Base-by-base conservation (phyloP, 768 basidiomycete species). In the Collybia nuda region DNA sequence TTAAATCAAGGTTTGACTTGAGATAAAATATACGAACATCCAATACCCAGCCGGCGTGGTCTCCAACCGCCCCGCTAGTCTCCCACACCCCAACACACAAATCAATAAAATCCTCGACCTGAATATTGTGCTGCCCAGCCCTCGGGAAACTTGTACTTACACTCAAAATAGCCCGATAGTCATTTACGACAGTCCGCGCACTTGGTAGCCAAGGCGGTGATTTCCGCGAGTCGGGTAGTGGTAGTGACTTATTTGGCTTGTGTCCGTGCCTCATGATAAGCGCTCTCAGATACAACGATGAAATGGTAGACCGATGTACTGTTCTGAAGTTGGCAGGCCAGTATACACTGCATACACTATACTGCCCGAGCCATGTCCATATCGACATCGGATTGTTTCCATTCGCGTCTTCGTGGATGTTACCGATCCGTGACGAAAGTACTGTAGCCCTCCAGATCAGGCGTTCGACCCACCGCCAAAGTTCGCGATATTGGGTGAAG, bases 251-350 rank as follows among this genome's bases (percentile, higher is more conserved):
- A 14, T 47, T 35, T 46, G 56, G 41, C 8, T 46, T 47, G 28
- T 59, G 52, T 6, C 70, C 68, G 51, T 76, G 68, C n/a, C 75
- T 76, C 39, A 88, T 59, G 37, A 85, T 71, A 29, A 93, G 76
- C 0, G 89, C 86, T 5, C 86, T 84, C 14, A 97, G 71, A 61
- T 93, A 85, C 6, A 98, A 71, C 5, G 79, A 73, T 7, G 81
- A 76, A 32, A 94, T 72, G 2, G 82, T 78, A 4, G 85, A 84
- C 11, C 93, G 82, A 62, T 94, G 90, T 7, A 71, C 72, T 39
- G 92, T 78, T 9, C 90, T 81, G 66, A 96, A 98, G 2, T 76
- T 76, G 3, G 90, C 67, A 5, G 90, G 89, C 92, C 92, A 96
- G 56, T 81, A 78, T 2, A 75, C 64, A 56, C 79, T 84, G 60